Conservation (phyloP, 345 rosid species). For the Schrenkiella parvula region DNA sequence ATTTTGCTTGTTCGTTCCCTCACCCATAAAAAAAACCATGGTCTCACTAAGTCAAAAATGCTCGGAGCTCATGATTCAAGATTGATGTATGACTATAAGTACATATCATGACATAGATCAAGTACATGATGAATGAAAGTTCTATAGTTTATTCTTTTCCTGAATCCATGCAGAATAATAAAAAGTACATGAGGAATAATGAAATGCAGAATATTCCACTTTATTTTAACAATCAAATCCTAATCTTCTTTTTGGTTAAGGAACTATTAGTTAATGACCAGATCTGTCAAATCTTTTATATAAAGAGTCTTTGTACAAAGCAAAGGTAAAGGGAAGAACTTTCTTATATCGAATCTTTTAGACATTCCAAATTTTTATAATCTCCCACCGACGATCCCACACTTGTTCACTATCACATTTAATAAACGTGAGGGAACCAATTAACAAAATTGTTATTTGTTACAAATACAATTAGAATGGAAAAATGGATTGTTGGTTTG, state of each 20-base stretch:
- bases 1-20: background rate
- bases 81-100: background rate
- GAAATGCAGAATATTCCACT: background rate
- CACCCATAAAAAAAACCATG: background rate
- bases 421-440: slow-evolving; percentile 17
- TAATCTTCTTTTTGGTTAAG: background rate
- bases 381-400: slow-evolving; percentile 28
- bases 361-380: slow-evolving; percentile 5
- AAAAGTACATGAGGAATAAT: background rate
- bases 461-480: background rate
- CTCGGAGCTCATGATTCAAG: background rate
- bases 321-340: slow-evolving; percentile 7
- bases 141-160: background rate
- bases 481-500: background rate
- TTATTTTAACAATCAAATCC: slow-evolving; percentile 20
- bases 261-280: slow-evolving; percentile 3
- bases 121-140: background rate
- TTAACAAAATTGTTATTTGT: background rate
- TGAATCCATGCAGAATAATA: slow-evolving; percentile 4
- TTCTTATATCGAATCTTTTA: background rate
- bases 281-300: slow-evolving; percentile 9
- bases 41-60: background rate
- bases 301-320: slow-evolving; percentile 16
- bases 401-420: background rate
- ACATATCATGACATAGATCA: background rate